Percentiles rank a stretch among this genome's conserved stretches.
Conservation (phyloP, 1,284 basidiomycete species). For the Ustilago tritici region DNA sequence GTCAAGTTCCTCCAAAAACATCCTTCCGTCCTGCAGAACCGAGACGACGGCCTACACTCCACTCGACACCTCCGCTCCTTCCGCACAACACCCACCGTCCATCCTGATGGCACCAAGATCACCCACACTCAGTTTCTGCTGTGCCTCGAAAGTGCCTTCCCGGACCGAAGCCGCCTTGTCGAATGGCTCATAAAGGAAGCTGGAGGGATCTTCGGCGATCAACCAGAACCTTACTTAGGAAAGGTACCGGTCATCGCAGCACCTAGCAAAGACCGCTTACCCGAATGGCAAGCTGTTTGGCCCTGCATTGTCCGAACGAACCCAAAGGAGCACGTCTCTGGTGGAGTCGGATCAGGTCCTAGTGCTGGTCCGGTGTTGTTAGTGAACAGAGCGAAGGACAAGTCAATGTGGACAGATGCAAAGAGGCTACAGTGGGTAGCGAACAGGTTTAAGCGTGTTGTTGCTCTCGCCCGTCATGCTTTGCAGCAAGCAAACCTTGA, state of each 20-base stretch:
- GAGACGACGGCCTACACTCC: slow-evolving; percentile 44
- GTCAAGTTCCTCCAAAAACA: slow-evolving; percentile 49
- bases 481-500: slow-evolving; percentile 5
- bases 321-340: slow-evolving; percentile 34
- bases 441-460: slow-evolving; percentile 34
- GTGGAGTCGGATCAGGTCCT: not conserved
- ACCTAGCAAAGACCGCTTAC: slow-evolving; percentile 77
- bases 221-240: slow-evolving; percentile 70
- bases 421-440: slow-evolving; percentile 32
- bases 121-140: slow-evolving; percentile 40
- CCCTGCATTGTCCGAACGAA: slow-evolving; percentile 59
- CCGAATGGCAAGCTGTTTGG: slow-evolving; percentile 70
- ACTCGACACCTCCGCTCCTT: slow-evolving; percentile 58
- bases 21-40: slow-evolving; percentile 30
- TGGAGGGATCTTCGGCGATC: slow-evolving; percentile 17
- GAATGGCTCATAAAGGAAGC: slow-evolving; percentile 18
- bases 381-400: slow-evolving; percentile 56
- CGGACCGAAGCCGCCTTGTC: slow-evolving; percentile 21
- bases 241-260: slow-evolving; percentile 80
- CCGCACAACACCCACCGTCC: slow-evolving; percentile 30
- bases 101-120: slow-evolving; percentile 7
- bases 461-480: slow-evolving; percentile 43
- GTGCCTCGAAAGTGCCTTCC: slow-evolving; percentile 33
- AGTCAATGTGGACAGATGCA: slow-evolving; percentile 27
- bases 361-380: slow-evolving; percentile 22